Evolutionary conservation across 2,329 filamentous ascomycete genomes (phyloP).

Genomic region (Didymellaceae sp.): DNA sequence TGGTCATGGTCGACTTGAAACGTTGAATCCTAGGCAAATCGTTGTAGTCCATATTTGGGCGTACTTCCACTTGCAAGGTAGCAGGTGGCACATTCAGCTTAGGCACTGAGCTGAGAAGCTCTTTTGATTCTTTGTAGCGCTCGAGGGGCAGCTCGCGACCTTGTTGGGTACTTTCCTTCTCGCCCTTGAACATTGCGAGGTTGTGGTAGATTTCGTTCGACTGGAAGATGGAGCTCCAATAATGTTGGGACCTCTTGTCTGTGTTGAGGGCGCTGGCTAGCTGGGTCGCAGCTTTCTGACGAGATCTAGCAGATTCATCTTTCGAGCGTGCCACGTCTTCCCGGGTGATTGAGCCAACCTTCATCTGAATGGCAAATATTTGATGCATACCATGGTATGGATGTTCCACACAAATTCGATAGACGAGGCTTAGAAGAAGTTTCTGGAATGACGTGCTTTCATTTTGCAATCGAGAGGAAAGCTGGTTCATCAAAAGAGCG

Average conservation of each 20-base stretch:
- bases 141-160: slow-evolving; percentile 69
- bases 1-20: slow-evolving; percentile 77
- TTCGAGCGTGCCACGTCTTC: slow-evolving; percentile 62
- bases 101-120: slow-evolving; percentile 67
- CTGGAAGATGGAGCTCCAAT: slow-evolving; percentile 76
- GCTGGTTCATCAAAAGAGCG: slow-evolving; percentile 89
- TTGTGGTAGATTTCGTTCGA: slow-evolving; percentile 71
- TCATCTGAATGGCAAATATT: slow-evolving; percentile 71
- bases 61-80: slow-evolving; percentile 83
- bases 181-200: slow-evolving; percentile 70
- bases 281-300: slow-evolving; percentile 73
- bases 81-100: slow-evolving; percentile 81
- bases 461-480: slow-evolving; percentile 88
- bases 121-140: slow-evolving; percentile 67
- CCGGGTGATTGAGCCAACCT: slow-evolving; percentile 63
- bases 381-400: slow-evolving; percentile 98
- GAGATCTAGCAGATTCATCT: slow-evolving; percentile 76
- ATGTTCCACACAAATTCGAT: slow-evolving; percentile 87
- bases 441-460: slow-evolving; percentile 74
- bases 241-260: slow-evolving; percentile 59
- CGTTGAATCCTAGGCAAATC: slow-evolving; percentile 74
- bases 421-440: slow-evolving; percentile 74
- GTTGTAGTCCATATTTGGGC: slow-evolving; percentile 75
- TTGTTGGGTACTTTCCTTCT: slow-evolving; percentile 67
- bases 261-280: slow-evolving; percentile 68